A percentile compares a stretch with the other conserved stretches of the same genome.
Evolutionary conservation across 1,139 yeast genomes (phyloP).

Genomic region (Geotrichum bryndzae): DNA sequence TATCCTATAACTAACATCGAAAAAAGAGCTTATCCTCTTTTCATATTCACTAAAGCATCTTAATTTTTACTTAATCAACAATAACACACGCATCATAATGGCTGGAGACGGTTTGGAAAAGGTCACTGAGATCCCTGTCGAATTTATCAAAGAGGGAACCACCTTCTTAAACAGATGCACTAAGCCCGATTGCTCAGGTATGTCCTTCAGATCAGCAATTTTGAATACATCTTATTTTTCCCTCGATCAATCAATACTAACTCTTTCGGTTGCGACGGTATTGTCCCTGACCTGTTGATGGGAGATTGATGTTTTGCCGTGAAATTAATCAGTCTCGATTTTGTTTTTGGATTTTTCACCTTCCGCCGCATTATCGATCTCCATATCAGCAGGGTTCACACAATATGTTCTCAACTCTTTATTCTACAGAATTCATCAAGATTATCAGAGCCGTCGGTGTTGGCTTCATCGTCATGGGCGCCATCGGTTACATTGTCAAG

Average conservation of each 20-base stretch:
- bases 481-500: constrained; percentile 93
- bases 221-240: background rate
- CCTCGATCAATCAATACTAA: background rate
- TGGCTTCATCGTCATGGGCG: constrained; percentile 96
- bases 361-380: background rate
- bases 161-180: constrained; percentile 87
- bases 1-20: background rate
- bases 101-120: constrained; percentile 51
- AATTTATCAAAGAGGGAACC: constrained; percentile 84
- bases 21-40: background rate
- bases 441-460: constrained; percentile 93
- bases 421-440: constrained; percentile 61
- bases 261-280: background rate
- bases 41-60: background rate
- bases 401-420: background rate
- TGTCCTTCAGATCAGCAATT: constrained; percentile 26
- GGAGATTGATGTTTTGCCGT: background rate
- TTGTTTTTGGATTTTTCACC: background rate
- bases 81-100: constrained; percentile 17
- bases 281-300: background rate
- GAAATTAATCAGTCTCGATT: background rate
- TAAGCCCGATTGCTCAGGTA: constrained; percentile 81
- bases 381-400: constrained; percentile 3
- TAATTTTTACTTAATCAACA: background rate
- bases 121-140: constrained; percentile 82